phyloP scores from a whole-genome alignment of 352 stramenopile genomes.

The Globisporangium lucens region DNA sequence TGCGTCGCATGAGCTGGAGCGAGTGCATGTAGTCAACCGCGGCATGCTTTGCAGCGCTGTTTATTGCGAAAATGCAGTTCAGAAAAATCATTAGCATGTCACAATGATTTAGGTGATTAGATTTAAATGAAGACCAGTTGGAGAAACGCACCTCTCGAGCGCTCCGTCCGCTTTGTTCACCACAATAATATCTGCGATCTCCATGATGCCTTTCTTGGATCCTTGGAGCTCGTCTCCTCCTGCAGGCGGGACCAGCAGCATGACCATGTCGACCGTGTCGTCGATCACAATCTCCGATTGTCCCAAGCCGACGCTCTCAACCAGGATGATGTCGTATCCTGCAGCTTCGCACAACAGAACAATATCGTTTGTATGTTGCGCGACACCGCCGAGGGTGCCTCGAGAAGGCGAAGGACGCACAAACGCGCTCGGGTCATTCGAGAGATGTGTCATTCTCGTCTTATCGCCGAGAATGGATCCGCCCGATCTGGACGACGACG shows the following conservation, averaged over 20 bases:
- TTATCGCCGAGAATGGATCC: constrained; percentile 98
- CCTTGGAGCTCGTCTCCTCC: constrained; percentile 96
- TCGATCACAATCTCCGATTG: constrained; percentile 97
- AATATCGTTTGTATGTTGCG: constrained; percentile 88
- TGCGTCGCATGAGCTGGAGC: constrained; percentile 78
- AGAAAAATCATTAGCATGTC: background rate
- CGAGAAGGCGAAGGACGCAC: constrained; percentile 90
- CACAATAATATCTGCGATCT: constrained; percentile 96
- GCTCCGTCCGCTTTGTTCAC: constrained; percentile 98
- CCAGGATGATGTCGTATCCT: constrained; percentile 94
- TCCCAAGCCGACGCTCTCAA: constrained; percentile 97
- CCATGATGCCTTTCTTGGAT: constrained; percentile 99
- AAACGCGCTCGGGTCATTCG: constrained; percentile 89
- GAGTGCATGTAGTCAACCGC: constrained; percentile 79
- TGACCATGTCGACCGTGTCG: constrained; percentile 95
- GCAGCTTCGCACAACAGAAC: constrained; percentile 93
- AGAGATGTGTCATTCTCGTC: constrained; percentile 96
- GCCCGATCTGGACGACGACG: constrained; percentile 92
- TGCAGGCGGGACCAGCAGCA: constrained; percentile 94
- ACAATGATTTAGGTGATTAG: background rate
- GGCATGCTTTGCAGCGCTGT: constrained; percentile 65
- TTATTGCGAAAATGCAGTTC: background rate
- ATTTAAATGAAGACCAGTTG: background rate
- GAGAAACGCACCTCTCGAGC: constrained; percentile 37
- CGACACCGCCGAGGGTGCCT: constrained; percentile 74